Conservation (phyloP, 2,329 filamentous ascomycete genomes). For the Monosporascus cannonballus region DNA sequence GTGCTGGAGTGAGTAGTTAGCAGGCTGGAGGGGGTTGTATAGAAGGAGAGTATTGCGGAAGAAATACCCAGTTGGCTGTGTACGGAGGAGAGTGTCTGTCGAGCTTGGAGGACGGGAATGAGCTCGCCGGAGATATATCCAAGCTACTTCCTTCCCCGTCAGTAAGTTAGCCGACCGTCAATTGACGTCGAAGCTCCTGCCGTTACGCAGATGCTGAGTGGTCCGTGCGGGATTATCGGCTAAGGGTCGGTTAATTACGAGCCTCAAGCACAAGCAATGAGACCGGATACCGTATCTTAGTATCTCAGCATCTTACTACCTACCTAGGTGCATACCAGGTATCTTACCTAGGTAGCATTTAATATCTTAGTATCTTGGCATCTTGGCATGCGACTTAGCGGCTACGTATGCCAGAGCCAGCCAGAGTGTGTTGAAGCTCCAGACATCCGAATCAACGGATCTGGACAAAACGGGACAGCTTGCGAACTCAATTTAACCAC, state of each 20-base stretch:
- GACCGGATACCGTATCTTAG: neutral
- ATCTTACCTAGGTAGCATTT: too few relatives aligned
- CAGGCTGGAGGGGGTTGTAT: neutral
- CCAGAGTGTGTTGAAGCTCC: neutral
- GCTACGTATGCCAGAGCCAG: constrained; percentile 26
- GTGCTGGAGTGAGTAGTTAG: neutral
- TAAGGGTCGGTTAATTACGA: too few relatives aligned
- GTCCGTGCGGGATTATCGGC: too few relatives aligned
- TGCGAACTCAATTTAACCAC: neutral
- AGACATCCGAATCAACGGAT: neutral
- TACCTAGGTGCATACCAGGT: too few relatives aligned
- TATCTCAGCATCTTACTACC: too few relatives aligned
- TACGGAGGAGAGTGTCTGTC: neutral
- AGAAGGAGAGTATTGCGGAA: too few relatives aligned
- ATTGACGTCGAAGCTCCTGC: too few relatives aligned
- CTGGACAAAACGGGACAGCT: neutral
- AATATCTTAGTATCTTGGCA: neutral
- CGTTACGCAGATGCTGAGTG: too few relatives aligned
- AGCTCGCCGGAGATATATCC: neutral
- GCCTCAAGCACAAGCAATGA: neutral
- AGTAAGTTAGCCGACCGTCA: too few relatives aligned
- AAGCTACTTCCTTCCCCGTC: neutral
- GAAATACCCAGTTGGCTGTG: too few relatives aligned
- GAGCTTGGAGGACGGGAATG: neutral
- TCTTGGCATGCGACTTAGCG: constrained; percentile 1